A percentile compares a stretch with the other conserved stretches of the same genome.
Evolutionary conservation across 2,329 filamentous ascomycete genomes (phyloP).

Genomic region (Cladosporium oxysporum): DNA sequence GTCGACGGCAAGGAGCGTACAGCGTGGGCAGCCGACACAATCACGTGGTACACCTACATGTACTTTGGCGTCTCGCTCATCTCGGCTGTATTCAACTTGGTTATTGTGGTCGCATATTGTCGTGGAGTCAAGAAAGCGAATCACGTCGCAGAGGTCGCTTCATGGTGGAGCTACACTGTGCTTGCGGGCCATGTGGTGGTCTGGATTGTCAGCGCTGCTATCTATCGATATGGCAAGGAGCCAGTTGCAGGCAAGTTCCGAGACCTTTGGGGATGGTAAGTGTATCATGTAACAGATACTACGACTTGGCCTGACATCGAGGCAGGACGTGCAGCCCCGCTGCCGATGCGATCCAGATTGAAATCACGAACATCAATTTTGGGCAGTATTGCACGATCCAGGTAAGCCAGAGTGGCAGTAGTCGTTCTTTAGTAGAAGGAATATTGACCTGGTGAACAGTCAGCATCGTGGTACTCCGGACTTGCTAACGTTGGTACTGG

Average conservation of each 20-base stretch:
- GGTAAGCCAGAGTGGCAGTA: conserved; percentile 28
- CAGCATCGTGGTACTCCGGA: conserved; percentile 39
- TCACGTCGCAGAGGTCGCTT: conserved; percentile 31
- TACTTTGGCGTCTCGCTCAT: conserved; percentile 40
- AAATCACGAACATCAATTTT: conserved; percentile 43
- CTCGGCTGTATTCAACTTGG: conserved; percentile 39
- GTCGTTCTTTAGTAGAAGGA: not conserved
- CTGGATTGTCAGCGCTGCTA: conserved; percentile 38
- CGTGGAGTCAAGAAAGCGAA: conserved; percentile 39
- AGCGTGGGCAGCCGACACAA: conserved; percentile 42
- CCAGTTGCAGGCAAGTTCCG: conserved; percentile 36
- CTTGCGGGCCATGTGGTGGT: conserved; percentile 39
- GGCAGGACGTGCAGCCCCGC: conserved; percentile 6
- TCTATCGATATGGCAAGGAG: conserved; percentile 43
- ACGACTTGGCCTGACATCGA: conserved; percentile 23
- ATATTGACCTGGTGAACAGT: conserved; percentile 26
- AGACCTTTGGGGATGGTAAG: conserved; percentile 48
- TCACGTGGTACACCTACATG: conserved; percentile 44
- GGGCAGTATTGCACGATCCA: conserved; percentile 40
- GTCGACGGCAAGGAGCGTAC: conserved; percentile 35
- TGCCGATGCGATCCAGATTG: conserved; percentile 40
- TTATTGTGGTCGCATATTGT: conserved; percentile 39
- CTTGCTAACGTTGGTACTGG: conserved; percentile 37
- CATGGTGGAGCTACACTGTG: conserved; percentile 35
- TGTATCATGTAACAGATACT: conserved; percentile 31